These are phyloP conservation scores for Lasiosphaeria hispida DNA, from an alignment of 495 filamentous ascomycete species.

Conservation along the genomic window DNA sequence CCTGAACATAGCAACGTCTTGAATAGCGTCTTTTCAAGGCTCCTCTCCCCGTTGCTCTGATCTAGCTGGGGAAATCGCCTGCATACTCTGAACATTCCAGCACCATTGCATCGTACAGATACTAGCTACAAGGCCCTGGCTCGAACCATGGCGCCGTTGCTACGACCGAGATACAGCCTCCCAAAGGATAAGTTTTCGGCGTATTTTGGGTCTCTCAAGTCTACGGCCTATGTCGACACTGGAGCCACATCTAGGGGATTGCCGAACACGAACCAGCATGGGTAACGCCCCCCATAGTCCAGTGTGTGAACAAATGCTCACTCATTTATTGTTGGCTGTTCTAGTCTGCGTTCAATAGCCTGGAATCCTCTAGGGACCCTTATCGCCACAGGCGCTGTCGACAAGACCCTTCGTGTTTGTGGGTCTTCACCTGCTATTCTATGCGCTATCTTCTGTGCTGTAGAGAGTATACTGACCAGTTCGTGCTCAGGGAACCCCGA, in stretches of 20 bases:
- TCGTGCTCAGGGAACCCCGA: constrained; percentile 71
- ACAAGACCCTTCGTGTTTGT: constrained; percentile 76
- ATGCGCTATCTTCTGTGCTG: background rate
- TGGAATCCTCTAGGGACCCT: constrained; percentile 88
- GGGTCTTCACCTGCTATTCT: constrained; percentile 24
- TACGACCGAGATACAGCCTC: constrained; percentile 51
- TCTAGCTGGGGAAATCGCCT: no score
- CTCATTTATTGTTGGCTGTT: background rate
- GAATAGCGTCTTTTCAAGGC: no score
- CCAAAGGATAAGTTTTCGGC: constrained; percentile 61
- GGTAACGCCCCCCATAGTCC: background rate
- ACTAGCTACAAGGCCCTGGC: no score
- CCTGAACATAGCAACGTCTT: no score
- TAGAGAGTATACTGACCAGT: background rate
- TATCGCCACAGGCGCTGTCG: constrained; percentile 80
- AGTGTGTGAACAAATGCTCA: background rate
- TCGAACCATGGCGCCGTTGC: constrained; percentile 50
- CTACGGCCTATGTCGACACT: constrained; percentile 63
- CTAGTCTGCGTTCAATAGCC: constrained; percentile 64
- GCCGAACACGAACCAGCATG: constrained; percentile 15
- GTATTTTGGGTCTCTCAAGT: constrained; percentile 56
- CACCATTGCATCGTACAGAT: no score
- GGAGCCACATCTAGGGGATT: constrained; percentile 28
- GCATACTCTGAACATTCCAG: no score
- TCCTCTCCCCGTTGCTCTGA: no score